Evolutionary conservation across 495 filamentous ascomycete genomes (phyloP), one percentile per base, ranked within the genome.

Genomic region (Penicillium alfredii): DNA sequence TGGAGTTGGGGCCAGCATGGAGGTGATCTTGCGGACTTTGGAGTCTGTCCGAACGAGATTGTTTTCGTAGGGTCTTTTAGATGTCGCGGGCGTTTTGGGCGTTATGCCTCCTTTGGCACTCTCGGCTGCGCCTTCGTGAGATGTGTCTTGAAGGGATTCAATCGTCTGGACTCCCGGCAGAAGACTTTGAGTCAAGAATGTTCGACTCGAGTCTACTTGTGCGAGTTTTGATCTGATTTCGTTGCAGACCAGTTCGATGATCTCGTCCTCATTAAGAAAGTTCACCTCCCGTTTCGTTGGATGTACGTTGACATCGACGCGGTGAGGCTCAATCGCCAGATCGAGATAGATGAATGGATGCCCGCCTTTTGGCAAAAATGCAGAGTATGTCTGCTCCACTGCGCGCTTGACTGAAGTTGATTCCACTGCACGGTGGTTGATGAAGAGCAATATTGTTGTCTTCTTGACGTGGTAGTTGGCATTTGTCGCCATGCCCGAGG

Each of bases 251-350:
- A 73, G 76, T 50, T 94, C 87, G 41, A 94, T 83, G 35, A 97
- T 94, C 47, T 97, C 92, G 47, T 97, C 93, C 55, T 99, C 93
- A 44, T 97, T 94, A 3, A 99, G 72, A 55, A 99, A 97, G 55
- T 97, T 94, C 18, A 99, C 93, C 58, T 99, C 93, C 33, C 90
- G 76, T 56, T 99, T 99, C 2, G 93, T 97, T 4, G 93, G 93
- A 56, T 99, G 93, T 0, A 99, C 81, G 51, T 99, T 99, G 51
- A 99, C 93, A 59, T 99, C 93, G 3, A 99, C 87, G 9, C 89
- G 77, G 24, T 84, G 77, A 6, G 93, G 92, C 41, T 97, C 89
- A 43, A 99, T 90, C 38, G 95, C 86, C 1, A 99, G 69, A 48
- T 84, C 92, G 18, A 99, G 72, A 53, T 97, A 99, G 29, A 88